Evolutionary conservation across 352 stramenopile species (phyloP), one percentile per base, ranked within the genome.

Genomic region (Blastocystis sp.): DNA sequence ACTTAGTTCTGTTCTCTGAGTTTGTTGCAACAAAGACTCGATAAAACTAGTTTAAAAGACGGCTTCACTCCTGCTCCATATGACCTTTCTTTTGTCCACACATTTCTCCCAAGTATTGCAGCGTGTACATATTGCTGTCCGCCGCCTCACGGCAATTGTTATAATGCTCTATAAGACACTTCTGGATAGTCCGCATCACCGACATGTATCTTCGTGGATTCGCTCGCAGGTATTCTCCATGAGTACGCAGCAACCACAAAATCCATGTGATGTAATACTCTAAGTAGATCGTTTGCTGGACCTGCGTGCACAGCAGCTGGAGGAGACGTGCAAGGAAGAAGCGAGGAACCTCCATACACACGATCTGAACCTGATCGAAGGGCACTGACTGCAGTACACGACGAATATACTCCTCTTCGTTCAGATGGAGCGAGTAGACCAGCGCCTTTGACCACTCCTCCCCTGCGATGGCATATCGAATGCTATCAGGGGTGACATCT

Each of bases 211-310:
- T 92, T 18, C 91, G 92, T 43, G 92, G 92, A 39, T 93, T 84
- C 56, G 94, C 93, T 20, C 94, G 93, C 37, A 97, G 87, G 75
- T 93, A 94, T 54, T 93, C 91, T 34, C 95, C 96, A 90, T 98
- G 96, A 4, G 92, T 94, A 90, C 98, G 96, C 23, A 98, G 93
- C 50, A 98, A 91, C 63, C 95, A 93, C 43, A 98, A 91, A 90
- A 93, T 96, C 96, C 96, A 98, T 87, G 96, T 93, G 50, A 98
- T 90, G 91, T 98, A 98, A 90, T 98, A 98, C 92, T 98, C 96
- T 47, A 99, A 91, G 90, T 98, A 95, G n/a, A 94, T 94, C 55
- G 95, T 97, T 39, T 93, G 90, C 69, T 94, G 93, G 89, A 98
- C 94, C 55, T 94, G 93, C 91, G 98, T 97, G 5, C 94, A 95